A percentile compares a stretch with the other conserved stretches of the same genome.
Evolutionary conservation across 2,329 filamentous ascomycete species (phyloP).

Genomic region (Neofusicoccum cordaticola): DNA sequence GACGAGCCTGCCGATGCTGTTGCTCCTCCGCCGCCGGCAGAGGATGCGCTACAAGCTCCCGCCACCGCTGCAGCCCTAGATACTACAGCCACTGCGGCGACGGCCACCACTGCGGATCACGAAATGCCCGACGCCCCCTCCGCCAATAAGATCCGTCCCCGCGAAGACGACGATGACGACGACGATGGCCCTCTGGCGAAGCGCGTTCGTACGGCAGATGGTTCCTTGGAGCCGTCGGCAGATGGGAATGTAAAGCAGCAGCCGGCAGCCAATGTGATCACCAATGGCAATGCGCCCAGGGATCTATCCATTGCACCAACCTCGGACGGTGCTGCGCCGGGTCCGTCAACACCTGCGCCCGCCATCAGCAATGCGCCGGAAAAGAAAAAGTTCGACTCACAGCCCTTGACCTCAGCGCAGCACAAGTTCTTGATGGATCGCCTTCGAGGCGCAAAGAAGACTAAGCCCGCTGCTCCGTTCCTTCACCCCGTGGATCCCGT

Average conservation of each 20-base stretch:
- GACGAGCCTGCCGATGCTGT: slow-evolving; percentile 13
- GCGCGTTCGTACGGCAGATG: slow-evolving; percentile 68
- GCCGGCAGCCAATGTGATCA: slow-evolving; percentile 30
- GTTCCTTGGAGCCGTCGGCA: slow-evolving; percentile 23
- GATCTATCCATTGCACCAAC: background rate
- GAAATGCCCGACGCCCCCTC: slow-evolving; percentile 40
- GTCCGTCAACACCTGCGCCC: background rate
- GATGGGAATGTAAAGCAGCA: slow-evolving; percentile 44
- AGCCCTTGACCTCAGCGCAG: slow-evolving; percentile 58
- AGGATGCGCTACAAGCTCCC: slow-evolving; percentile 4
- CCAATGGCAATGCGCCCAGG: background rate
- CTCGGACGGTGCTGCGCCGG: background rate
- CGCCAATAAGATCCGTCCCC: slow-evolving; percentile 59
- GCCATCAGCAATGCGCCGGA: slow-evolving; percentile 15
- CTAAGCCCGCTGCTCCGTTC: slow-evolving; percentile 75
- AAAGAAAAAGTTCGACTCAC: slow-evolving; percentile 33
- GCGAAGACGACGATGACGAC: slow-evolving; percentile 62
- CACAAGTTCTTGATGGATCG: slow-evolving; percentile 62
- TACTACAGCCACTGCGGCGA: slow-evolving; percentile 9
- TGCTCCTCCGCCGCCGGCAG: background rate
- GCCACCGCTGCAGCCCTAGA: background rate
- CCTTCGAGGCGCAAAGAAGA: slow-evolving; percentile 78
- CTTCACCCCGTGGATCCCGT: slow-evolving; percentile 72
- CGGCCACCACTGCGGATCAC: slow-evolving; percentile 23
- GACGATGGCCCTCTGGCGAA: slow-evolving; percentile 70